phyloP scores from a whole-genome alignment of 1,139 yeast genomes.

The Citeromyces siamensis region DNA sequence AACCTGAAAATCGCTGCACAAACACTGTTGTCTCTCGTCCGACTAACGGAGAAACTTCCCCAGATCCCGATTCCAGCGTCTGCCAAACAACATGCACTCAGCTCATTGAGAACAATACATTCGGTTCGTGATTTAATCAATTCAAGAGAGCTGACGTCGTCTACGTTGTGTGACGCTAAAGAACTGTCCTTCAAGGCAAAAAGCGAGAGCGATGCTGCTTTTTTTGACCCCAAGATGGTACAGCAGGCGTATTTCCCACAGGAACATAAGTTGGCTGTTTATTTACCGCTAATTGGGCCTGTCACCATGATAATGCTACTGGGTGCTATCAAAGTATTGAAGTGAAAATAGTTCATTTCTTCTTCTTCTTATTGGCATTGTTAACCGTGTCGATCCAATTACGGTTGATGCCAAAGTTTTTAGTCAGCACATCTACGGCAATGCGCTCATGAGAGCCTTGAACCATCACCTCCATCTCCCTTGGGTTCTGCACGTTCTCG shows the following conservation, averaged over 20 bases:
- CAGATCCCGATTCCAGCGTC: conserved; percentile 73
- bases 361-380: conserved; percentile 46
- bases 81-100: conserved; percentile 36
- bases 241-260: conserved; percentile 92
- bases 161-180: conserved; percentile 21
- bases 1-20: conserved; percentile 39
- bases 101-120: conserved; percentile 24
- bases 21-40: conserved; percentile 57
- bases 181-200: conserved; percentile 42
- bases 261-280: conserved; percentile 90
- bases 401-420: conserved; percentile 51
- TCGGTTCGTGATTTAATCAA: conserved; percentile 18
- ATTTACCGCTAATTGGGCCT: conserved; percentile 84
- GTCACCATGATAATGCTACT: conserved; percentile 53
- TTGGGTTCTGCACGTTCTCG: conserved; percentile 37
- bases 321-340: conserved; percentile 32
- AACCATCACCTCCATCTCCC: conserved; percentile 49
- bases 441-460: conserved; percentile 82
- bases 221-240: conserved; percentile 89
- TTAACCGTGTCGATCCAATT: conserved; percentile 54
- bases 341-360: conserved; percentile 13
- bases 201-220: conserved; percentile 56
- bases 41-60: conserved; percentile 53
- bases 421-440: conserved; percentile 40
- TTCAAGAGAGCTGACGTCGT: conserved; percentile 24